These are phyloP conservation scores for Tolypocladium ophioglossoides DNA, from an alignment of 2,329 filamentous ascomycete genomes.

Conservation along the genomic window DNA sequence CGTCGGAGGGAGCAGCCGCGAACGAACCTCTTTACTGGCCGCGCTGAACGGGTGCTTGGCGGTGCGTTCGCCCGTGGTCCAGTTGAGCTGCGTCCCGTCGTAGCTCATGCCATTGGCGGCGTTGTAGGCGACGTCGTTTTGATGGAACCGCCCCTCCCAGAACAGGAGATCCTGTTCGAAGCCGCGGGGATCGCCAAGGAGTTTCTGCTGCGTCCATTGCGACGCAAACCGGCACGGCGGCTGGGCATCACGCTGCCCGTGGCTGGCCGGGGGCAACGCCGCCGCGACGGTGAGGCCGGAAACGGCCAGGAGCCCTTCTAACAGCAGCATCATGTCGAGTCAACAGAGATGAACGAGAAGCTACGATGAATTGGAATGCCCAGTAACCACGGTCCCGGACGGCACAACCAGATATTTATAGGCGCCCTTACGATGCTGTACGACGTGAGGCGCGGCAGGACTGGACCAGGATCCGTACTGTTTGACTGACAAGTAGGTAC, in stretches of 20 bases:
- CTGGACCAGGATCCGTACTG: no score
- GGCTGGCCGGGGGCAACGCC: not conserved
- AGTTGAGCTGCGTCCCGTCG: constrained; percentile 27
- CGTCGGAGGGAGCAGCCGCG: not conserved
- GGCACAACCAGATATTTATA: not conserved
- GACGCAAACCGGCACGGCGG: constrained; percentile 19
- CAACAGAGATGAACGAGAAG: no score
- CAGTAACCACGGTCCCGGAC: no score
- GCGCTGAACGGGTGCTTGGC: constrained; percentile 28
- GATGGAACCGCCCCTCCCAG: constrained; percentile 34
- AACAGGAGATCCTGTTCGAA: constrained; percentile 27
- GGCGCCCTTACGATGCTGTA: no score
- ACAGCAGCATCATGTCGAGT: not conserved
- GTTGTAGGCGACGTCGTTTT: constrained; percentile 29
- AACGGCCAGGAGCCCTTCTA: not conserved
- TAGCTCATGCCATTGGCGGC: constrained; percentile 29
- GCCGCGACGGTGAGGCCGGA: not conserved
- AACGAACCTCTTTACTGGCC: constrained; percentile 22
- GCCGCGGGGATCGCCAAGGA: constrained; percentile 15
- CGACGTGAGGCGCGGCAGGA: no score
- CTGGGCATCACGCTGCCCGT: not conserved
- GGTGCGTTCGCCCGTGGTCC: constrained; percentile 22
- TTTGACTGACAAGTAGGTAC: no score
- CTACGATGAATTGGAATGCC: not conserved
- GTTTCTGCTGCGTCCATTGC: constrained; percentile 17